phyloP scores from a whole-genome alignment of 2,329 filamentous ascomycete genomes.

The Elsinoe ampelina region DNA sequence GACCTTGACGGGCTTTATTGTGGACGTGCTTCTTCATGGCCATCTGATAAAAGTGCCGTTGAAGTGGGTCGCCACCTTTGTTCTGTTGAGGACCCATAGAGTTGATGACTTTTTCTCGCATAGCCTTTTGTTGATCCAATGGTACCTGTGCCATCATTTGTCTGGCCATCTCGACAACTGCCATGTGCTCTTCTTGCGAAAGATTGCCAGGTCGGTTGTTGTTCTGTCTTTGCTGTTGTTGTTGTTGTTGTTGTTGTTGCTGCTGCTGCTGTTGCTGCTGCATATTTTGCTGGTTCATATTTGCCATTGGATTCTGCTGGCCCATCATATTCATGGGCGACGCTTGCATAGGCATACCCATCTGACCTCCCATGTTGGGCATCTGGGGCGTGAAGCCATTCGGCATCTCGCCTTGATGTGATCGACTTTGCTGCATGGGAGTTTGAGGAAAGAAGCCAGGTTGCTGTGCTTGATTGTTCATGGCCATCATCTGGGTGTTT shows the following conservation, averaged over 20 bases:
- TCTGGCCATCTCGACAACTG: constrained; percentile 39
- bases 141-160: constrained; percentile 38
- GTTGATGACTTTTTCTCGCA: constrained; percentile 35
- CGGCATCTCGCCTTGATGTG: constrained; percentile 35
- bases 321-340: constrained; percentile 35
- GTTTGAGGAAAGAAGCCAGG: constrained; percentile 28
- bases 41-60: constrained; percentile 11
- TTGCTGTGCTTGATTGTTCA: constrained; percentile 14
- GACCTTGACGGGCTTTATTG: constrained; percentile 20
- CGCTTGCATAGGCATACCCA: constrained; percentile 32
- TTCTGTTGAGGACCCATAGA: constrained; percentile 39
- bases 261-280: constrained; percentile 18
- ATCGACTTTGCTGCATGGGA: constrained; percentile 26
- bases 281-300: constrained; percentile 23
- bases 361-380: constrained; percentile 18
- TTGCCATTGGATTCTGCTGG: constrained; percentile 16
- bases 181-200: constrained; percentile 33
- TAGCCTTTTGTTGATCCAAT: constrained; percentile 38
- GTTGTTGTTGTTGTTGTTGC: constrained; percentile 22
- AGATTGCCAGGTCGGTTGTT: constrained; percentile 19
- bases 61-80: constrained; percentile 41
- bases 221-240: constrained; percentile 13
- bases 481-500: constrained; percentile 9
- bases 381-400: constrained; percentile 40
- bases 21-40: constrained; percentile 18